A percentile compares a stretch with the other conserved stretches of the same genome.
These are phyloP conservation scores for Epichloe brachyelytri DNA, from an alignment of 2,329 filamentous ascomycete species.

Conservation along the genomic window DNA sequence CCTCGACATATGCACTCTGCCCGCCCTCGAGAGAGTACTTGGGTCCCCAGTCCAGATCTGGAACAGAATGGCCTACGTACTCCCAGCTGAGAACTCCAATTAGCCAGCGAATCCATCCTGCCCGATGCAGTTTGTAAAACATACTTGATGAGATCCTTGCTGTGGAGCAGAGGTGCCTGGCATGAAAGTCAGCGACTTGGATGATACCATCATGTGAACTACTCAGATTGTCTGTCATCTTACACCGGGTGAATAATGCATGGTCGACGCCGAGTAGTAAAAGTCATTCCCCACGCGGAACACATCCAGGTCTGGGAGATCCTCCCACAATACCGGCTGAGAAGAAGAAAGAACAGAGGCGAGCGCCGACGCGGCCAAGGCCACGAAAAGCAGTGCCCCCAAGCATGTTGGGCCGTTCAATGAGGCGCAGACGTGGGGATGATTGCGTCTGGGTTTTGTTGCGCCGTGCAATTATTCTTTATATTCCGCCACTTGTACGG, in stretches of 20 bases:
- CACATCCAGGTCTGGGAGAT: neutral
- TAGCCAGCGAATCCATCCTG: neutral
- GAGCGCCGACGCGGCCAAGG: neutral
- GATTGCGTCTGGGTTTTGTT: too few species aligned
- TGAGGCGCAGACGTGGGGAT: too few species aligned
- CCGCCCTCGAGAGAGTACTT: neutral
- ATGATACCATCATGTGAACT: neutral
- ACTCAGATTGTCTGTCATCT: neutral
- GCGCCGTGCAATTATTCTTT: too few species aligned
- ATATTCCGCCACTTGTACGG: too few species aligned
- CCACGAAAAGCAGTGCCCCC: neutral
- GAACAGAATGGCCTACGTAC: neutral
- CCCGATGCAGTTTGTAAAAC: too few species aligned
- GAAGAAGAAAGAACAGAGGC: neutral
- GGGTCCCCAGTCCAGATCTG: neutral
- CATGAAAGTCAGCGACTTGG: neutral
- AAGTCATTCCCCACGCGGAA: neutral
- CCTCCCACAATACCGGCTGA: neutral
- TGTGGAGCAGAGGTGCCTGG: neutral
- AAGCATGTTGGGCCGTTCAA: neutral
- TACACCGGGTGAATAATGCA: constrained; percentile 1
- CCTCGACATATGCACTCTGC: neutral
- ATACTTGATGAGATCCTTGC: neutral
- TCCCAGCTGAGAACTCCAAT: neutral
- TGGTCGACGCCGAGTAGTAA: neutral